Evolutionary conservation across 2,329 filamentous ascomycete genomes (phyloP), one percentile per base, ranked within the genome.

Genomic region (Ophiocordyceps camponoti-leonardi): DNA sequence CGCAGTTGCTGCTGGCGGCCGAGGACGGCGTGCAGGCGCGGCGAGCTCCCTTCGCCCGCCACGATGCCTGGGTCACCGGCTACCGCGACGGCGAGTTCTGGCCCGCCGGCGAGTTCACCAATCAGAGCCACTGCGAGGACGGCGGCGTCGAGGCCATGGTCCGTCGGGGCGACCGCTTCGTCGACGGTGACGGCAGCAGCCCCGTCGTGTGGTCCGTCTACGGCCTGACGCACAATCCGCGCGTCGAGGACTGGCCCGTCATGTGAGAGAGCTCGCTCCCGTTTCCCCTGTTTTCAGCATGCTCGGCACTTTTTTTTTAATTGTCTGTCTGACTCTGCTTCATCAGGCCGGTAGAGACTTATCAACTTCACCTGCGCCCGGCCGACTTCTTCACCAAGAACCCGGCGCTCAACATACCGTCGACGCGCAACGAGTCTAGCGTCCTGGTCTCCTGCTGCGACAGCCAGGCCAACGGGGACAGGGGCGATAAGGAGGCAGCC

Each of bases 241-340:
- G 78, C 1, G 68, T 73, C 12, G 79, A 83, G 53, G 79, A 83
- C 54, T 83, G 79, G 64, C 79, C 78, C 0, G 75, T 83, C 22
- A 82, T 83, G 79, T 68, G 49, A 63, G 66, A 43, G 1, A 19
- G 8, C 16, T 60, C 54, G n/a, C n/a, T n/a, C n/a, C n/a, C n/a
- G n/a, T n/a, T n/a, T n/a, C n/a, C n/a, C n/a, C n/a, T n/a, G n/a
- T n/a, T n/a, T n/a, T n/a, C n/a, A n/a, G n/a, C n/a, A n/a, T n/a
- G n/a, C n/a, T n/a, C n/a, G n/a, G n/a, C n/a, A n/a, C n/a, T n/a
- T n/a, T n/a, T n/a, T n/a, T n/a, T n/a, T n/a, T n/a, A n/a, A n/a
- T n/a, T n/a, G n/a, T n/a, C n/a, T n/a, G n/a, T n/a, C n/a, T n/a
- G n/a, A n/a, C n/a, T 20, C 30, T 28, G 22, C 41, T 18, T 12